Base-by-base conservation (phyloP, 2,329 filamentous ascomycete species). In the Colletotrichum costaricense region DNA sequence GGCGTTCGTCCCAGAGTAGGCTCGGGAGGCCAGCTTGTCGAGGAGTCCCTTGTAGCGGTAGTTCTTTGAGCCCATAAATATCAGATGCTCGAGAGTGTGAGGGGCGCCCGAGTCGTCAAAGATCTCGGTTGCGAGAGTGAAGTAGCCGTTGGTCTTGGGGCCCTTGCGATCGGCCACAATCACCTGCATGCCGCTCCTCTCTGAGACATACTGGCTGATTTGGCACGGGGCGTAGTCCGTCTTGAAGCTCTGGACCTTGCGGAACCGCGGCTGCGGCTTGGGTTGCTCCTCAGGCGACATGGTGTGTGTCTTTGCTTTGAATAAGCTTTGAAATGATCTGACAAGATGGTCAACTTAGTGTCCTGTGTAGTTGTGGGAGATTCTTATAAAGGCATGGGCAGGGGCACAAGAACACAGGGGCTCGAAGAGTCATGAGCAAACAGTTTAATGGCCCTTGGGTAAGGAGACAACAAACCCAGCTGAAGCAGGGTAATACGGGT, bases 1-100 rank as follows among this genome's bases (percentile, higher is more conserved):
- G 4, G 97, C 97, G 83, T 99, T 99, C 38, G 97, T 99, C 71
- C 90, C 90, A 1, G 96, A 97, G 82, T 98, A 99, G 1, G 96
- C 95, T 76, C 97, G 91, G 5, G 95, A 97, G 3, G 97, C 95
- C 72, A 99, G 89, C 84, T 97, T 98, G 82, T 98, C 96, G 22
- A 99, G 89, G 54, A 99, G 91, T 1, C 97, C 97, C 82, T 98
- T 98, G 86, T 97, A 98, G 74, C 90, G 93, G 82, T 98, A 98
- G 80, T 89, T 97, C 81, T 94, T 95, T 28, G 97, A 98, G 33
- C 97, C 97, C 93, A 95, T 95, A 80, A 95, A 96, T 76, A 94
- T 87, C 16, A 96, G 84, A 81, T 95, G 93, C 83, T 96, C 93
- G n/a, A 96, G 87, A 0, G 94, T 95, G 79, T 96, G 94, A 5